Evolutionary conservation across 1,284 basidiomycete species (phyloP).

Genomic region (Pholiota adiposa): DNA sequence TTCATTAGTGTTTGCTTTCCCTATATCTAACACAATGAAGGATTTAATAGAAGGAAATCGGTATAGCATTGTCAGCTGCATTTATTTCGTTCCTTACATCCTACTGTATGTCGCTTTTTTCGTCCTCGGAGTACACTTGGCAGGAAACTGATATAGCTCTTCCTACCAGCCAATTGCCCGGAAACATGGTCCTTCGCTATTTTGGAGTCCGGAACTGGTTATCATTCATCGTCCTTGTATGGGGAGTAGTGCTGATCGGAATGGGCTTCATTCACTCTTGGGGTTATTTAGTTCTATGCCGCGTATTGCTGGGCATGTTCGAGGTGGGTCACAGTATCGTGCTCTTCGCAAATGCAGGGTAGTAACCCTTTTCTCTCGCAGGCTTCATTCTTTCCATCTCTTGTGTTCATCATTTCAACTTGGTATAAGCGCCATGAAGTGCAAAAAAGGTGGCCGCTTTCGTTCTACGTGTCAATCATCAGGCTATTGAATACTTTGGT

Average conservation of each 20-base stretch:
- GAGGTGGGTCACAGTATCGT: conserved; percentile 31
- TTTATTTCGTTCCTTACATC: conserved; percentile 32
- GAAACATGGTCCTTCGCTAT: conserved; percentile 41
- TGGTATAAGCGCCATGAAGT: conserved; percentile 52
- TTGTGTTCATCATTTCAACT: conserved; percentile 45
- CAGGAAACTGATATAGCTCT: background rate
- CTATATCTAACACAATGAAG: conserved; percentile 7
- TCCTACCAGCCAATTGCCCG: conserved; percentile 38
- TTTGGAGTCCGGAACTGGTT: conserved; percentile 46
- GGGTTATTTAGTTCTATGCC: conserved; percentile 39
- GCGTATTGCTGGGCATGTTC: conserved; percentile 43
- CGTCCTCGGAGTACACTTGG: background rate
- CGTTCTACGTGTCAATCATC: background rate
- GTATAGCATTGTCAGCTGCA: conserved; percentile 28
- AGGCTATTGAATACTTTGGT: background rate
- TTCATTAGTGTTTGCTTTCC: conserved; percentile 1
- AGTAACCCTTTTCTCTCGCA: conserved; percentile 17
- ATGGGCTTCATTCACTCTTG: conserved; percentile 46
- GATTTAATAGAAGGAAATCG: conserved; percentile 23
- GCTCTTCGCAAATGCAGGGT: background rate
- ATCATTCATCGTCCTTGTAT: conserved; percentile 39
- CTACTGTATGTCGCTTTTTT: conserved; percentile 28
- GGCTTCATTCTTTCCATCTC: conserved; percentile 46
- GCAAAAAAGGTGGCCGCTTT: conserved; percentile 41
- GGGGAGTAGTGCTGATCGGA: conserved; percentile 43